Conservation (phyloP, 306 rosid genomes). For the Abrus pulchellus region DNA sequence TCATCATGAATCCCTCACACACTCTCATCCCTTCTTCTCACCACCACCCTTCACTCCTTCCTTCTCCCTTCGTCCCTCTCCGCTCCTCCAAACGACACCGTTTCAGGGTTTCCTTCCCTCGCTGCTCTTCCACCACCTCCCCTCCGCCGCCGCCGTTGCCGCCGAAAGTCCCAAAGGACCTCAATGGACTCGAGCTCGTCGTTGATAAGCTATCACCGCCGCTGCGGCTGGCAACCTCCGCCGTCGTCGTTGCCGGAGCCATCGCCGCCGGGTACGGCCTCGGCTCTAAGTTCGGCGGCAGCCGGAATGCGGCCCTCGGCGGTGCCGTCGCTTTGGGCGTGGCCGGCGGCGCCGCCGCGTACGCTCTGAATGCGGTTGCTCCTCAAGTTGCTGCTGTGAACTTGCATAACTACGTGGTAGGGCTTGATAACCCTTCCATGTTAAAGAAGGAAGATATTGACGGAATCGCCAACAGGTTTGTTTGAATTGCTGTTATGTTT, state of each 20-base stretch:
- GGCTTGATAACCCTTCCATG: constrained; percentile 65
- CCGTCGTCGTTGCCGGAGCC: constrained; percentile 79
- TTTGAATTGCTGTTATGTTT: constrained; percentile 16
- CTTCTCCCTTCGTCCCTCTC: constrained; percentile 57
- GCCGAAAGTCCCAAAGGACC: constrained; percentile 64
- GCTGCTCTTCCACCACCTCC: constrained; percentile 56
- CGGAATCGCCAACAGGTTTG: constrained; percentile 79
- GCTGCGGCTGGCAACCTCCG: constrained; percentile 75
- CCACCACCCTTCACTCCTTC: constrained; percentile 45
- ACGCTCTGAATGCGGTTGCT: constrained; percentile 76
- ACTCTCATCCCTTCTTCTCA: constrained; percentile 47
- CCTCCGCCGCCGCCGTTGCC: constrained; percentile 34
- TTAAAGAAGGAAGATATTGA: constrained; percentile 87
- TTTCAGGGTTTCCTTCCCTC: constrained; percentile 71
- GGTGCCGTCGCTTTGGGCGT: constrained; percentile 89
- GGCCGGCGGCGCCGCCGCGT: constrained; percentile 78
- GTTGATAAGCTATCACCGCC: constrained; percentile 79
- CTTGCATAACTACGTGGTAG: constrained; percentile 86
- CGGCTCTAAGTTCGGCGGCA: constrained; percentile 71
- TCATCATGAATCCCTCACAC: constrained; percentile 74
- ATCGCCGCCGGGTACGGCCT: constrained; percentile 87
- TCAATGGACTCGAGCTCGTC: constrained; percentile 74
- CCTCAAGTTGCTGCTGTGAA: constrained; percentile 91
- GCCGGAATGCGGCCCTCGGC: constrained; percentile 70
- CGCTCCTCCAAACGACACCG: constrained; percentile 67